Conservation (phyloP, 345 rosid genomes). For the Aquilaria malaccensis region DNA sequence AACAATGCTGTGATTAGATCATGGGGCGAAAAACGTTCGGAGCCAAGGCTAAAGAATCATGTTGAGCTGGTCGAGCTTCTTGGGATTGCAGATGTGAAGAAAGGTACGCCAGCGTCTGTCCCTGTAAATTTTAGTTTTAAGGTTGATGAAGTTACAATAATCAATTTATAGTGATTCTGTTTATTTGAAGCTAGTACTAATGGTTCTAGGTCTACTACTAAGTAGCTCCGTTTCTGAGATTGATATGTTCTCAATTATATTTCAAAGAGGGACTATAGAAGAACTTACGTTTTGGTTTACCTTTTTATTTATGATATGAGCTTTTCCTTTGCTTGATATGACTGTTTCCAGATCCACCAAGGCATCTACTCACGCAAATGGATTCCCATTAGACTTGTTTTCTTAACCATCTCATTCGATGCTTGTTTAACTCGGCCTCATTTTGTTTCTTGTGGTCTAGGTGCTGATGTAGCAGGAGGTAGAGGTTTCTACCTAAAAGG, state of each 20-base stretch:
- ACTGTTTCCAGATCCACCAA: background rate
- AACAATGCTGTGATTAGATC: constrained; percentile 52
- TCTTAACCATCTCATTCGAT: background rate
- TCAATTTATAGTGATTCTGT: no score
- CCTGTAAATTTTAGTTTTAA: no score
- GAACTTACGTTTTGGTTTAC: background rate
- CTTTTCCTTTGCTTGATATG: no score
- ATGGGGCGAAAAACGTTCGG: constrained; percentile 57
- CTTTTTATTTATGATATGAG: no score
- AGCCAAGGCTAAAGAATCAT: constrained; percentile 65
- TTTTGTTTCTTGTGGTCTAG: constrained; percentile 24
- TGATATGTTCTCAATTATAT: background rate
- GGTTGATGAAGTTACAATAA: no score
- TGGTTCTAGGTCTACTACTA: no score
- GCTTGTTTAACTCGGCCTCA: background rate
- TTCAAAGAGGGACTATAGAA: background rate
- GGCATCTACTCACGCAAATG: background rate
- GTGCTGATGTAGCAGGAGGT: constrained; percentile 81
- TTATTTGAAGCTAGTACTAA: no score
- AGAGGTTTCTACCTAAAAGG: constrained; percentile 89
- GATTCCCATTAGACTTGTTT: background rate
- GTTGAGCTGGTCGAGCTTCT: constrained; percentile 91
- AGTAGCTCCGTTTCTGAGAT: background rate
- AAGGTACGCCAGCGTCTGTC: constrained; percentile 31
- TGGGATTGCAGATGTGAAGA: constrained; percentile 70